Evolutionary conservation across 1,139 yeast genomes (phyloP).

Genomic region (Nakaseomyces nivariensis): DNA sequence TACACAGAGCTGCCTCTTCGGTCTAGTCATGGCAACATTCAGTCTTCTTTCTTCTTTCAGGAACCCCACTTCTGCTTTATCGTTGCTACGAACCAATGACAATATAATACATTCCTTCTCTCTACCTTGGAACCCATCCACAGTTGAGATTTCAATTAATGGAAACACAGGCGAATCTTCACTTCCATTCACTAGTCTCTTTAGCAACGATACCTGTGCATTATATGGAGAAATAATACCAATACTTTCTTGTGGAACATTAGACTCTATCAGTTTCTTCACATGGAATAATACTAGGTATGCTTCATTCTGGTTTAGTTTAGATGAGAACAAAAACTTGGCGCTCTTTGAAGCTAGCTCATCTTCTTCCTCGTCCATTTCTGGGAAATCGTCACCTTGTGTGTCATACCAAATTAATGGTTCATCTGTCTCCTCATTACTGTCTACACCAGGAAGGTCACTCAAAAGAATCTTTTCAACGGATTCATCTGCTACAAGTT

Average conservation of each 20-base stretch:
- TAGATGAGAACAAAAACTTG: slow-evolving; percentile 35
- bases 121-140: slow-evolving; percentile 89
- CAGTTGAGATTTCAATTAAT: slow-evolving; percentile 68
- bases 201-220: slow-evolving; percentile 67
- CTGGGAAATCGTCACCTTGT: slow-evolving; percentile 78
- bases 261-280: slow-evolving; percentile 36
- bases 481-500: slow-evolving; percentile 51
- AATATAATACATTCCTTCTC: slow-evolving; percentile 79
- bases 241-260: slow-evolving; percentile 44
- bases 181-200: slow-evolving; percentile 38
- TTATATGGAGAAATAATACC: slow-evolving; percentile 85
- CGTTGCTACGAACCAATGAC: slow-evolving; percentile 74
- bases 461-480: slow-evolving; percentile 45
- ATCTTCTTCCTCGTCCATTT: slow-evolving; percentile 37
- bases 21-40: slow-evolving; percentile 88
- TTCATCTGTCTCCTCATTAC: slow-evolving; percentile 35
- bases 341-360: slow-evolving; percentile 10
- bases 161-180: slow-evolving; percentile 30
- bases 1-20: slow-evolving; percentile 75
- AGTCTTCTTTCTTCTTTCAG: slow-evolving; percentile 59
- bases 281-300: slow-evolving; percentile 51
- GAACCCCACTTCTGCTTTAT: slow-evolving; percentile 59
- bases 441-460: slow-evolving; percentile 48
- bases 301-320: slow-evolving; percentile 68
- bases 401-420: slow-evolving; percentile 81